Evolutionary conservation across 371 early-diverging fungal species (phyloP).

Genomic region (Mortierella sp.): DNA sequence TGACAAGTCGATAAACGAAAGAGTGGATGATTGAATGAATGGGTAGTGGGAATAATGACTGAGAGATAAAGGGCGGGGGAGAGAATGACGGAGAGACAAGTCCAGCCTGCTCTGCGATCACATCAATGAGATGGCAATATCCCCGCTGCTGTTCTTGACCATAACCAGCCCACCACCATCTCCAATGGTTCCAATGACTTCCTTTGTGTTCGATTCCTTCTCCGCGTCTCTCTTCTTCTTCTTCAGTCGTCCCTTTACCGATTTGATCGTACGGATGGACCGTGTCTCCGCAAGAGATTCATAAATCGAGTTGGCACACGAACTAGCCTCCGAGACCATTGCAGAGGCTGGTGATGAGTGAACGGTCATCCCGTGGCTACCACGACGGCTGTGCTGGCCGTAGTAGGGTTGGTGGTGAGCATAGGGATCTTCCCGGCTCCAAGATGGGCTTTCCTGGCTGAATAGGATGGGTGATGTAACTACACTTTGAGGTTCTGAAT

Average conservation of each 20-base stretch:
- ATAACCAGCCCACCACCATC: slow-evolving; percentile 38
- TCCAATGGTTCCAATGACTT: slow-evolving; percentile 49
- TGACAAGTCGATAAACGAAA: background rate
- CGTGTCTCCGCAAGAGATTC: slow-evolving; percentile 28
- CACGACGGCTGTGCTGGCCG: background rate
- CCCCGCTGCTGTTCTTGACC: slow-evolving; percentile 51
- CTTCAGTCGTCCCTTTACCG: slow-evolving; percentile 13
- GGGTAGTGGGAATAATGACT: background rate
- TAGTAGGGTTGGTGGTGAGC: slow-evolving; percentile 19
- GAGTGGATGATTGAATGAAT: background rate
- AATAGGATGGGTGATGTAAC: slow-evolving; percentile 30
- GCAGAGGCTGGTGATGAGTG: slow-evolving; percentile 23
- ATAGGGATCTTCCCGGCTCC: slow-evolving; percentile 31
- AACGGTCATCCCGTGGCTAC: background rate
- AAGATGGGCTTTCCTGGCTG: slow-evolving; percentile 27
- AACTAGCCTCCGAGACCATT: slow-evolving; percentile 19
- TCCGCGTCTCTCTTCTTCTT: slow-evolving; percentile 36
- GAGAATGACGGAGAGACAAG: background rate
- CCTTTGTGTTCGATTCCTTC: slow-evolving; percentile 24
- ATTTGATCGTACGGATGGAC: slow-evolving; percentile 21
- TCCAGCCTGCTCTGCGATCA: too few relatives aligned
- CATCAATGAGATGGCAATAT: slow-evolving; percentile 17
- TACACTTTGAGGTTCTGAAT: slow-evolving; percentile 14
- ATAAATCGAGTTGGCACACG: slow-evolving; percentile 29
- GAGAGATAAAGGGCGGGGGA: slow-evolving; percentile 2